Evolutionary conservation across 352 stramenopile species (phyloP), one percentile per base, ranked within the genome.

Genomic region (Globisporangium echinulatum): DNA sequence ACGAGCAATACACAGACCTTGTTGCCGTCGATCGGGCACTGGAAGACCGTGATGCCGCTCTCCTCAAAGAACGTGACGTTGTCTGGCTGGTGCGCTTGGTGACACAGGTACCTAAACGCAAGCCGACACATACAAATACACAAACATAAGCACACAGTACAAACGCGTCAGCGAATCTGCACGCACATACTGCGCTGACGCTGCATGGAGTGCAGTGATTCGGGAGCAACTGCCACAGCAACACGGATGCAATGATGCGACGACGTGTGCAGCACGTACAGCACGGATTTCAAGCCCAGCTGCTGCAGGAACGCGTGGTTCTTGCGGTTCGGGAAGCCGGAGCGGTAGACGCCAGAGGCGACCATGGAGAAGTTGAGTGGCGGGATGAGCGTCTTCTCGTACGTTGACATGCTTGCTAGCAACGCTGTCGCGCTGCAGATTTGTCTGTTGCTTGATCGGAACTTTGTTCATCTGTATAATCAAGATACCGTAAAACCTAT

Each of bases 341-440:
- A 94, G 59, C 87, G 81, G 70, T 96, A 96, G 51, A 96, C 84
- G 52, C 85, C 87, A 37, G 79, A 87, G 49, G 85, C 80, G 55
- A 96, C 85, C 82, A 94, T 93, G 50, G 84, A 92, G 67, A 95
- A 96, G 67, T 96, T 96, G 57, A 94, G 79, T 64, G 87, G 87
- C 60, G 87, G 82, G 62, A 94, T 94, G 58, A 93, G 72, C 59
- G 80, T 92, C 74, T 91, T 92, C 68, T 93, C 85, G 67, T 95
- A 93, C 56, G 79, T 79, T 50, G 81, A 89, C 84, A 93, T 90
- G 33, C 39, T 48, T 33, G 25, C 25, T 33, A 3, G 25, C 25
- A 33, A 33, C 25, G 25, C 25, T 33, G 25, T 33, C 25, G 25
- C 2, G 25, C 25, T 33, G 25, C 25, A 33, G 25, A 33, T 33